Evolutionary conservation across 192 early-diverging fungal species (phyloP).

Genomic region (Nowakowskiella sp.): DNA sequence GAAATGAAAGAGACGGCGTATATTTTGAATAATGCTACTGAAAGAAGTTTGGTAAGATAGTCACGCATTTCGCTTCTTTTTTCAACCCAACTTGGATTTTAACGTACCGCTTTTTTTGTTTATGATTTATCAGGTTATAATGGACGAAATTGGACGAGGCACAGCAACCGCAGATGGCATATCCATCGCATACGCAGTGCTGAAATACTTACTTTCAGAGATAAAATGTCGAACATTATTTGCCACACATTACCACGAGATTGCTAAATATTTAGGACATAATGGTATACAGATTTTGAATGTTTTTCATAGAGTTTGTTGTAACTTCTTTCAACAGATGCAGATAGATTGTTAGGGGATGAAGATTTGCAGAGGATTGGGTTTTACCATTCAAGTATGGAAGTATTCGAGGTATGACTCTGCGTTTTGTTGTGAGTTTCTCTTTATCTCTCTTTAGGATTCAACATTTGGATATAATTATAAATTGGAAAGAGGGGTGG

Average conservation of each 20-base stretch:
- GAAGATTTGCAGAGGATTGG: no score
- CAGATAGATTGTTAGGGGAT: no score
- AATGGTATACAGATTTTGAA: constrained; percentile 30
- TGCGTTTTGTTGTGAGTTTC: no score
- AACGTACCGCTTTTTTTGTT: no score
- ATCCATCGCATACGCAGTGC: constrained; percentile 59
- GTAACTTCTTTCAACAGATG: no score
- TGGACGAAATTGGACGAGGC: constrained; percentile 77
- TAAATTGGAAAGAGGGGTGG: constrained; percentile 56
- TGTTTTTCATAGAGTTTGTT: constrained; percentile 48
- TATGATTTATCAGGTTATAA: constrained; percentile 51
- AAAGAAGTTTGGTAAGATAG: constrained; percentile 26
- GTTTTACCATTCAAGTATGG: no score
- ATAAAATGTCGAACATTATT: constrained; percentile 55
- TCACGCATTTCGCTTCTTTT: background rate
- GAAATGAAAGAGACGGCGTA: constrained; percentile 64
- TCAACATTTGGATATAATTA: no score
- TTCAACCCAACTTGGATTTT: no score
- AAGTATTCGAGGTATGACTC: no score
- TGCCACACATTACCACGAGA: constrained; percentile 73
- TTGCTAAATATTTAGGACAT: no score
- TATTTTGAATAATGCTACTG: constrained; percentile 60
- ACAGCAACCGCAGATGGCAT: constrained; percentile 68
- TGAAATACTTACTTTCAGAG: constrained; percentile 44
- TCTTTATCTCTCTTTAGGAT: no score